These are phyloP conservation scores for Samsoniella hepiali DNA, from an alignment of 2,329 filamentous ascomycete species.

Conservation along the genomic window DNA sequence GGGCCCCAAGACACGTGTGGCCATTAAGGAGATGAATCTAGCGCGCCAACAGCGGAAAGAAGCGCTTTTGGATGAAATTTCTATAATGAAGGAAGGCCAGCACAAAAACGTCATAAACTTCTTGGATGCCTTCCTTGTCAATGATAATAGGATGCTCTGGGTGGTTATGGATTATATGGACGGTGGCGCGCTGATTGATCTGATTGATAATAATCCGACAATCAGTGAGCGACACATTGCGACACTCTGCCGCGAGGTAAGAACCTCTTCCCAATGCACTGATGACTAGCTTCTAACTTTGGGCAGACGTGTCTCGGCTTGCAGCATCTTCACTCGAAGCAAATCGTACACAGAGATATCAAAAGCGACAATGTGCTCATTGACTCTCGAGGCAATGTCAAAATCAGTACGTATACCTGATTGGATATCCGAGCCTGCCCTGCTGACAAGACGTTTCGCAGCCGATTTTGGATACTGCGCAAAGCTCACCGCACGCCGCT, in stretches of 20 bases:
- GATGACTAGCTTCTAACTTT: constrained; percentile 22
- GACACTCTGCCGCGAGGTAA: constrained; percentile 92
- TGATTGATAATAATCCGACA: constrained; percentile 93
- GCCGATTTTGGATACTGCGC: constrained; percentile 99
- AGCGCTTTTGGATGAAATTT: constrained; percentile 97
- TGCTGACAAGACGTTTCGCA: constrained; percentile 42
- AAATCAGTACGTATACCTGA: constrained; percentile 71
- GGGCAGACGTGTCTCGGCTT: constrained; percentile 86
- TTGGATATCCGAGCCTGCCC: constrained; percentile 8
- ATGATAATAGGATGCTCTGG: constrained; percentile 95
- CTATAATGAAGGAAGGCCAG: constrained; percentile 99
- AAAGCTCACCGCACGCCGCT: constrained; percentile 94
- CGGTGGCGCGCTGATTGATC: constrained; percentile 92
- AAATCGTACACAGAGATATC: constrained; percentile 98
- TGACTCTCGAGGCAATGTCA: constrained; percentile 90
- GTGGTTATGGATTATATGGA: constrained; percentile 99
- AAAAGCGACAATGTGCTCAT: constrained; percentile 98
- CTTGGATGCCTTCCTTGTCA: constrained; percentile 91
- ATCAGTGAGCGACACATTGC: constrained; percentile 97
- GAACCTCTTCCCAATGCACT: constrained; percentile 26
- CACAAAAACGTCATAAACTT: constrained; percentile 99
- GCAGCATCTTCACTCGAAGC: constrained; percentile 90
- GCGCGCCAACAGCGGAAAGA: constrained; percentile 96
- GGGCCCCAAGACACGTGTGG: constrained; percentile 81
- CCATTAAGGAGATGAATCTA: constrained; percentile 99